Base-by-base conservation (phyloP, 2,329 filamentous ascomycete genomes). In the Aspergillus sp. region DNA sequence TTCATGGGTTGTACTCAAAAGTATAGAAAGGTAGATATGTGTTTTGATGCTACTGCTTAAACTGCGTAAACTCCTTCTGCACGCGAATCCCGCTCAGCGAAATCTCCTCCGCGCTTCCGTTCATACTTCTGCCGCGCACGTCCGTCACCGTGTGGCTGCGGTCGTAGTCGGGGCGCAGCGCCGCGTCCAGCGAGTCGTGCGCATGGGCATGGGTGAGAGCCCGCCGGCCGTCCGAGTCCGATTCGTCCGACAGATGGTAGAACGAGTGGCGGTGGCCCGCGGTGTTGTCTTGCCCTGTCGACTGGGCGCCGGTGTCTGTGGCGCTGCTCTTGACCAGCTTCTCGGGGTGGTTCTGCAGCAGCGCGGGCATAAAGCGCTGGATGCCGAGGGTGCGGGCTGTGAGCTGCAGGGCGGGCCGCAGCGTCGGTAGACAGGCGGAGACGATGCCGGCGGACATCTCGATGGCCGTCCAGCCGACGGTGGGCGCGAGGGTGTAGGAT, bases 371-470 rank as follows among this genome's bases (percentile, higher is more conserved):
- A 22, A 49, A 22, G 43, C 50, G 36, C 19, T 54, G 52, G 49
- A 63, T 50, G 35, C 58, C 60, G 14, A 64, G 51, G 2, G 45
- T 16, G 19, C 63, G 62, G 32, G 55, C 51, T 26, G 56, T 48
- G 24, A 58, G 52, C 13, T 55, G 60, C 10, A 65, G 46, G 8
- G 63, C 63, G 13, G 63, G 63, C 2, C 61, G 59, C 7, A 65
- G 47, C 10, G 63, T 64, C 2, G 63, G 63, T 1, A 65, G 60
- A 42, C 60, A 63, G n/a, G 63, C 63, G 5, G 62, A 65, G 13
- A 63, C 57, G 26, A 65, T 65, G 4, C 63, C 63, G 22, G 63
- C 61, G 16, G 63, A 60, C 59, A 64, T 65, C 47, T 66, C 63
- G 43, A 66, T 66, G 10, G 63, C 59, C 16, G 63, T 64, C 63